phyloP scores from a whole-genome alignment of 805 yeast species.

The Yarrowia alimentaria region DNA sequence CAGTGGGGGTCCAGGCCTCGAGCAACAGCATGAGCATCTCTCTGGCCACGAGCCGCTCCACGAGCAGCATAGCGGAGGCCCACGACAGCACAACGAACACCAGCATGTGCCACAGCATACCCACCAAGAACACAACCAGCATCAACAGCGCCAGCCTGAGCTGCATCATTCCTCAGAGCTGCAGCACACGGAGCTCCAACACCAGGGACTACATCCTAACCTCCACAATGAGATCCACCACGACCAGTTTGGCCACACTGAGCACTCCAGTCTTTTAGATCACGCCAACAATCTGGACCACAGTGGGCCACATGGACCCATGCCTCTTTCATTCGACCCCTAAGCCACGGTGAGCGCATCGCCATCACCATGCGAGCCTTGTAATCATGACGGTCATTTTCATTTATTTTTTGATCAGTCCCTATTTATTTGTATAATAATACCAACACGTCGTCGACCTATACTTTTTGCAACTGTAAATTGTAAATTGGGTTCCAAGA shows the following conservation, averaged over 20 bases:
- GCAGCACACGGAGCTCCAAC: not conserved
- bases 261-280: not conserved
- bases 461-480: too few species aligned
- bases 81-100: not conserved
- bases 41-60: not conserved
- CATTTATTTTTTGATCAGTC: not conserved
- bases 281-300: too few species aligned
- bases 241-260: not conserved
- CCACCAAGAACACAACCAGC: conserved; percentile 11
- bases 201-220: not conserved
- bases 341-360: too few species aligned
- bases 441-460: too few species aligned
- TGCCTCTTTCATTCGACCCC: too few species aligned
- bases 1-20: too few species aligned
- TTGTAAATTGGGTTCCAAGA: too few species aligned
- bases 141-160: not conserved
- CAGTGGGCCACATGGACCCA: too few species aligned
- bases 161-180: too few species aligned
- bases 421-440: conserved; percentile 25
- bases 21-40: not conserved
- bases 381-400: conserved; percentile 2
- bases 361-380: too few species aligned
- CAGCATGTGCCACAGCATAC: conserved; percentile 11
- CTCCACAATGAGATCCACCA: not conserved
- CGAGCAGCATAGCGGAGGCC: too few species aligned